A percentile compares a stretch with the other conserved stretches of the same genome.
phyloP scores from a whole-genome alignment of 768 basidiomycete genomes.

The Coprinellus micaceus region DNA sequence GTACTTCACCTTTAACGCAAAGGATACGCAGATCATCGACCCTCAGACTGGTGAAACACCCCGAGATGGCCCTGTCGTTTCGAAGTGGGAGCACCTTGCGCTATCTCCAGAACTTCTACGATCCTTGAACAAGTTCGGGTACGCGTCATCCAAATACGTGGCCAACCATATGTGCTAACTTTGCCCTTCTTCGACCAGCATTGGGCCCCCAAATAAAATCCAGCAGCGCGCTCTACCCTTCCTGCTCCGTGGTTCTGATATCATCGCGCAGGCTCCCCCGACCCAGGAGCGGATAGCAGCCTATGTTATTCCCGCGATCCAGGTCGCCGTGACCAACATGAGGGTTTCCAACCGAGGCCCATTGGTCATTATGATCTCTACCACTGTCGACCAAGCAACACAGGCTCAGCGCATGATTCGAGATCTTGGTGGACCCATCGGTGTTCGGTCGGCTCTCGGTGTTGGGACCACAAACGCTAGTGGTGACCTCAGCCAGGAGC shows the following conservation, averaged over 20 bases:
- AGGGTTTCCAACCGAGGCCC: constrained; percentile 67
- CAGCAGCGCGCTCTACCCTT: constrained; percentile 96
- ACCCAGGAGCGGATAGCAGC: constrained; percentile 98
- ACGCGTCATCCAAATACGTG: neutral
- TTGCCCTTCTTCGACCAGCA: constrained; percentile 37
- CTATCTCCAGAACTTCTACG: constrained; percentile 84
- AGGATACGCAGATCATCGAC: constrained; percentile 46
- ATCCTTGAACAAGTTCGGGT: constrained; percentile 93
- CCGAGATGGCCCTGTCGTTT: constrained; percentile 78
- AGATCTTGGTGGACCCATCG: constrained; percentile 90
- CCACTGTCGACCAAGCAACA: constrained; percentile 97
- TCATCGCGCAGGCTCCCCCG: constrained; percentile 97
- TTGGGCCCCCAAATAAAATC: constrained; percentile 98
- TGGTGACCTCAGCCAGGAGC: constrained; percentile 67
- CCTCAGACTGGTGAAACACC: constrained; percentile 52
- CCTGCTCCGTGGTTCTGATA: constrained; percentile 88
- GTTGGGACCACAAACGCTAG: constrained; percentile 70
- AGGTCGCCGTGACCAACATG: constrained; percentile 70
- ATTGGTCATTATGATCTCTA: constrained; percentile 90
- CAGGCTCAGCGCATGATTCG: constrained; percentile 95
- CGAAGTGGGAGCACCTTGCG: constrained; percentile 94
- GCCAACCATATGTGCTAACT: neutral
- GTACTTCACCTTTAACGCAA: constrained; percentile 9
- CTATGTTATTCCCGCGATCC: constrained; percentile 90
- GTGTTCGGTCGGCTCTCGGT: constrained; percentile 85